A percentile compares a stretch with the other conserved stretches of the same genome.
Conservation (phyloP, 129 eudicot species). For the Saussurea involucrata region DNA sequence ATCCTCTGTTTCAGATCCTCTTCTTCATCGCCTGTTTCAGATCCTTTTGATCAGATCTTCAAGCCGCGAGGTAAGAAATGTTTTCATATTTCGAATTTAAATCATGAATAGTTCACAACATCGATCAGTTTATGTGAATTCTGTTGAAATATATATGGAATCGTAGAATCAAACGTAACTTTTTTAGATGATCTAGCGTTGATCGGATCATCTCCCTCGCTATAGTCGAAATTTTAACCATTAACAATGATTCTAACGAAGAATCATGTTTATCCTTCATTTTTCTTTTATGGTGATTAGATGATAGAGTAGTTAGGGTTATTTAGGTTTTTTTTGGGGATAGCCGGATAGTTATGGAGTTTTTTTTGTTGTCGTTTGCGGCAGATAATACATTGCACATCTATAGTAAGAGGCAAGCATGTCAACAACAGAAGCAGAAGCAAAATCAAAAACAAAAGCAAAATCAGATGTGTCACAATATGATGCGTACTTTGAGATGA, state of each 20-base stretch:
- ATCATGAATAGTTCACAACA: background rate
- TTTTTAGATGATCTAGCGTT: background rate
- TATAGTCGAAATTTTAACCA: background rate
- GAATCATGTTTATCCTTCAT: background rate
- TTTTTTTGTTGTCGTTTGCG: background rate
- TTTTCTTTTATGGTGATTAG: background rate
- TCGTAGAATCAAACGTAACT: background rate
- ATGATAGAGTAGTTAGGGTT: background rate
- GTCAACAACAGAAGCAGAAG: constrained; percentile 28
- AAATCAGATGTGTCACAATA: constrained; percentile 25
- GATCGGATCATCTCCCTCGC: background rate
- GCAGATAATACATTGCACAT: constrained; percentile 10
- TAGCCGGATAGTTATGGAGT: background rate
- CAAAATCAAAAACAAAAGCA: background rate
- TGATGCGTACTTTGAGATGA: constrained; percentile 72
- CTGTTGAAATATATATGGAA: background rate
- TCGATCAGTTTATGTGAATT: constrained; percentile 1
- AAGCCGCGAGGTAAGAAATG: constrained; percentile 16
- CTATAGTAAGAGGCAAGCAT: constrained; percentile 15
- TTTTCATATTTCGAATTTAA: background rate
- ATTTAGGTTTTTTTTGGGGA: background rate
- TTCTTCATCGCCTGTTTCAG: constrained; percentile 9
- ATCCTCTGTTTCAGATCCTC: constrained; percentile 17
- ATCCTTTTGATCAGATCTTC: constrained; percentile 14
- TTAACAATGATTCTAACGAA: background rate